Conservation (phyloP, 2,329 filamentous ascomycete genomes). For the Claviceps paspali region DNA sequence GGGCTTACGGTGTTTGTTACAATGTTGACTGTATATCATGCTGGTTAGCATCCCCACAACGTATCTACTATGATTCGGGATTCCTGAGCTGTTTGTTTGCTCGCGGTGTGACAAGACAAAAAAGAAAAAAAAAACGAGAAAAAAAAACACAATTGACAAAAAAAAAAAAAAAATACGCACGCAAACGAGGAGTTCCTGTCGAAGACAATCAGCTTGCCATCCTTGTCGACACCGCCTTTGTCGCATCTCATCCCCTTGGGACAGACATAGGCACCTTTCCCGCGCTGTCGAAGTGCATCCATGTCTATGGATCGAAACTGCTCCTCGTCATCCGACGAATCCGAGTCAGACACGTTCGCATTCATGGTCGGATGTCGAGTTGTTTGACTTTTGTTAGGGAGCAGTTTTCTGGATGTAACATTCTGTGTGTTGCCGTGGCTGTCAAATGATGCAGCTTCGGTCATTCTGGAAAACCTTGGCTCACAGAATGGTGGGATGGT, state of each 20-base stretch:
- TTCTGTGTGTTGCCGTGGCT: slow-evolving; percentile 11
- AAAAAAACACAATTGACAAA: neutral
- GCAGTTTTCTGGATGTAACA: slow-evolving; percentile 11
- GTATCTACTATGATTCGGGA: neutral
- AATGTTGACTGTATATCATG: slow-evolving; percentile 20
- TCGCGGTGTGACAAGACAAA: neutral
- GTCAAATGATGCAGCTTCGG: slow-evolving; percentile 7
- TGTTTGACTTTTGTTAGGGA: slow-evolving; percentile 10
- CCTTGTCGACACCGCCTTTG: slow-evolving; percentile 25
- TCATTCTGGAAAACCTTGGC: slow-evolving; percentile 7
- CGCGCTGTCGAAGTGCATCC: slow-evolving; percentile 23
- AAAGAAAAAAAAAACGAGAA: neutral
- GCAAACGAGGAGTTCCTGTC: slow-evolving; percentile 27
- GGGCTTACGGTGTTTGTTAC: slow-evolving; percentile 27
- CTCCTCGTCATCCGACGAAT: slow-evolving; percentile 21
- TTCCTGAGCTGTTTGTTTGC: neutral
- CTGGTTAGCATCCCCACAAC: slow-evolving; percentile 2
- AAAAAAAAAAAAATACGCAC: slow-evolving; percentile 11
- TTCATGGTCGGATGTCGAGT: slow-evolving; percentile 4
- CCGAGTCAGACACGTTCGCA: slow-evolving; percentile 10
- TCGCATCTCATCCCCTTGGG: slow-evolving; percentile 20
- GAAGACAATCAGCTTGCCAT: slow-evolving; percentile 23
- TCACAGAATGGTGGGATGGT: slow-evolving; percentile 12
- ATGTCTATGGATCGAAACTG: slow-evolving; percentile 22
- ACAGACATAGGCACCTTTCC: slow-evolving; percentile 23